Evolutionary conservation across 495 filamentous ascomycete genomes (phyloP).

Genomic region (Daldinia decipiens): DNA sequence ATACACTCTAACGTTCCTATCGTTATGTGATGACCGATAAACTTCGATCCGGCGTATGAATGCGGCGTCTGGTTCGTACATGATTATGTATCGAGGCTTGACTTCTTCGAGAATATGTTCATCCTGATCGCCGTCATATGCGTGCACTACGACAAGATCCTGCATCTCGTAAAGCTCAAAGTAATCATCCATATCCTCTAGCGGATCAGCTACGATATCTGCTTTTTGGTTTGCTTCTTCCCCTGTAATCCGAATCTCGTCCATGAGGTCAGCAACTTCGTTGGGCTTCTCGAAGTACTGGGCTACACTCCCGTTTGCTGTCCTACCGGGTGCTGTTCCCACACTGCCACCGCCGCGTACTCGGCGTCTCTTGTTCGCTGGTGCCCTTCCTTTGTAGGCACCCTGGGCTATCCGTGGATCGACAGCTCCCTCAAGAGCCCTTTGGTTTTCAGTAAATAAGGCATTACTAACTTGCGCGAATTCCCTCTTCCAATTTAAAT

Average conservation of each 20-base stretch:
- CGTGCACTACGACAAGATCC: conserved; percentile 86
- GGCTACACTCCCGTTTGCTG: conserved; percentile 59
- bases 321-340: conserved; percentile 62
- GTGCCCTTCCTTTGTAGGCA: conserved; percentile 60
- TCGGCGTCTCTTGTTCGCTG: conserved; percentile 87
- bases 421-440: conserved; percentile 72
- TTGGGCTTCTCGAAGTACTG: conserved; percentile 62
- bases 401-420: conserved; percentile 58
- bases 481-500: conserved; percentile 90
- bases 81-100: conserved; percentile 92
- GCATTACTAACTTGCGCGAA: conserved; percentile 84
- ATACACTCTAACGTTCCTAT: conserved; percentile 89
- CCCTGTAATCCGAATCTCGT: conserved; percentile 77
- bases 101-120: conserved; percentile 94
- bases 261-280: conserved; percentile 67
- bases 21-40: conserved; percentile 91
- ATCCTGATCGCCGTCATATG: conserved; percentile 92
- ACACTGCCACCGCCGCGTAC: conserved; percentile 81
- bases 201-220: conserved; percentile 80
- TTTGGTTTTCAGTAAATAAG: conserved; percentile 81
- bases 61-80: conserved; percentile 97
- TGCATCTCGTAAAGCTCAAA: conserved; percentile 94
- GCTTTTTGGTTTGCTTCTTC: conserved; percentile 80
- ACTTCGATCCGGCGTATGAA: conserved; percentile 96
- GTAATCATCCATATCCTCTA: conserved; percentile 90